Evolutionary conservation across 1,284 basidiomycete genomes (phyloP).

Genomic region (Agaricales sp.): DNA sequence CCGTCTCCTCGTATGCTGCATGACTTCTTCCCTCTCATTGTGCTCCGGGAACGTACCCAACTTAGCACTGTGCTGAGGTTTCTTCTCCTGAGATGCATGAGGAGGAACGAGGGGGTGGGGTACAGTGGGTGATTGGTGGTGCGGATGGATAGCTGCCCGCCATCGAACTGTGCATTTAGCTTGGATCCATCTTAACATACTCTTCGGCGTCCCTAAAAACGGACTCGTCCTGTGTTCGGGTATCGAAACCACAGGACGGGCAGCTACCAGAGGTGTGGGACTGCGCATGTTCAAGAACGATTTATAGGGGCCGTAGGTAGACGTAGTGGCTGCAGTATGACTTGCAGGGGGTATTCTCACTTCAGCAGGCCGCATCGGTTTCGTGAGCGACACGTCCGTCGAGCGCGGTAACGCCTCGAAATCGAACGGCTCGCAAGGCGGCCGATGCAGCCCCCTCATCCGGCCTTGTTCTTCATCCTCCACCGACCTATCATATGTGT

Average conservation of each 20-base stretch:
- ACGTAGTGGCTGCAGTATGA: neutral
- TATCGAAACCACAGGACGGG: neutral
- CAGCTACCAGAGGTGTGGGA: neutral
- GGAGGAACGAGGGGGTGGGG: neutral
- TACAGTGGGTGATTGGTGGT: conserved; percentile 4
- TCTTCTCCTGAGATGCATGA: neutral
- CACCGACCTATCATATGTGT: conserved; percentile 15
- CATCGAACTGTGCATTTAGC: neutral
- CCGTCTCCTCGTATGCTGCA: conserved; percentile 21
- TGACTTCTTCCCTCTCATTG: conserved; percentile 9
- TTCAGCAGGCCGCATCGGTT: no score
- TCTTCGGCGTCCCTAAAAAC: neutral
- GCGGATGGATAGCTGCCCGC: neutral
- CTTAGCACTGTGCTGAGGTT: no score
- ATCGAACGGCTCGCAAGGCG: conserved; percentile 40
- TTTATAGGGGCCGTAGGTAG: no score
- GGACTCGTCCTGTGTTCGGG: neutral
- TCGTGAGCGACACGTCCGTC: conserved; percentile 1
- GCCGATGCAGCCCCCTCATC: conserved; percentile 19
- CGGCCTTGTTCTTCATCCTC: conserved; percentile 2
- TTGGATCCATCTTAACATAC: neutral
- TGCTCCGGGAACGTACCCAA: no score
- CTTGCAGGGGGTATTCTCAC: neutral
- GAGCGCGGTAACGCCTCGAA: conserved; percentile 43
- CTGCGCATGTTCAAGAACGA: neutral